Base-by-base conservation (phyloP, 2,329 filamentous ascomycete genomes). In the Microascus cirrosus region DNA sequence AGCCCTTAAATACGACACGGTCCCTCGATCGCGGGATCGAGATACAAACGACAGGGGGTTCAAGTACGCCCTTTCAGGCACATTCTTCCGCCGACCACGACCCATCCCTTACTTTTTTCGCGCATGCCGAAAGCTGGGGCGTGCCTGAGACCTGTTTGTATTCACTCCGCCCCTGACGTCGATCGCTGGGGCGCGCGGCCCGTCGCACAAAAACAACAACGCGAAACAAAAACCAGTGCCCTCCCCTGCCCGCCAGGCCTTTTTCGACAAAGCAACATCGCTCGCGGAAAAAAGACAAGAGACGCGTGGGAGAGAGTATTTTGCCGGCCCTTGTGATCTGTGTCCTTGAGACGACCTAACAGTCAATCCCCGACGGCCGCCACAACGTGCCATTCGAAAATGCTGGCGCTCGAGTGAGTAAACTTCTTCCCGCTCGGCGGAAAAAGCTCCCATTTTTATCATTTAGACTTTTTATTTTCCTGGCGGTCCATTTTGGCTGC, bases 321-420 rank as follows among this genome's bases (percentile, higher is more conserved):
- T n/a, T 45, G 6, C n/a, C 39, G 6, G 20, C 12, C n/a, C 8
- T 50, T 22, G 45, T 20, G 20, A 4, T 20, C 45, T 4, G n/a
- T 18, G n/a, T n/a, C 39, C 15, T 45, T n/a, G 6, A n/a, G 2
- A n/a, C 39, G 18, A 45, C 18, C 13, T 3, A n/a, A 45, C 15
- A 45, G 15, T n/a, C n/a, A n/a, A n/a, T n/a, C 39, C n/a, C 6
- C 39, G 11, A 45, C 15, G n/a, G 10, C 8, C 39, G 39, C 39
- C 39, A n/a, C 39, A 18, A 15, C 39, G n/a, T n/a, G 39, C 39
- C 39, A 45, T 20, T 12, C 45, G 22, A 50, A 59, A 59, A 66
- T 68, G 66, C 64, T 68, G 55, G 60, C 61, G 20, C 61, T 67
- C 62, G 65, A 68, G 65, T 70, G 63, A 65, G 67, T 62, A 50